Evolutionary conservation across 2,329 filamentous ascomycete species (phyloP), one percentile per base, ranked within the genome.

Genomic region (Aspergillus pseudoterreus): DNA sequence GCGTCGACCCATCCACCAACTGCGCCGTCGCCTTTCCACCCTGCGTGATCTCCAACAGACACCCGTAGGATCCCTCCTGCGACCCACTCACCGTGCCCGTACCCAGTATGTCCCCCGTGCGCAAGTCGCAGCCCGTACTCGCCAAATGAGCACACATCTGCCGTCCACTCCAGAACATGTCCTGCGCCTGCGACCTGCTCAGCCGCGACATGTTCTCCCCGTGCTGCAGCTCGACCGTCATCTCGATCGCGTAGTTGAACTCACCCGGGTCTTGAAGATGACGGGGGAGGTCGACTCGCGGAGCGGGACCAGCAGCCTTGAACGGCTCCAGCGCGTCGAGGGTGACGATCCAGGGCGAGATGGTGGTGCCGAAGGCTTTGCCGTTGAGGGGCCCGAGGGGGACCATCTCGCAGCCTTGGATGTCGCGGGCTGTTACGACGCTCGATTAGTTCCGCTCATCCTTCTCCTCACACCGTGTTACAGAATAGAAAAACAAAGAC

Each of bases 311-410:
- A 0, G 49, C 22, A 2, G 43, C 43, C 39, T 50, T 56, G 51
- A 62, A 67, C 11, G 60, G 59, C n/a, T 56, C 67, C n/a, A 86
- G 63, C 0, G 84, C 83, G 33, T 85, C 82, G 1, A 81, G 68
- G 0, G 82, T 83, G 3, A 86, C 65, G 11, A 86, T 70, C 83
- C 83, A 86, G 0, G 83, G 82, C 0, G 79, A 82, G 19, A 86
- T 79, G 0, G 75, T 77, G 0, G 82, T 86, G 6, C 75, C 77
- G 41, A 85, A 83, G 30, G 76, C 79, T 63, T 86, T 87, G 2
- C 78, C 76, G 46, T 84, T 83, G 47, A 85, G 75, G 0, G 83
- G 83, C 0, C 83, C 83, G 0, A 85, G 67, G 0, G 82, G 82
- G 2, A 71, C 71, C 82, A 85, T 85, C 57, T 86, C 83, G 19